Evolutionary conservation across 768 basidiomycete genomes (phyloP), one percentile per base, ranked within the genome.

Genomic region (Rhodotorula paludigena): DNA sequence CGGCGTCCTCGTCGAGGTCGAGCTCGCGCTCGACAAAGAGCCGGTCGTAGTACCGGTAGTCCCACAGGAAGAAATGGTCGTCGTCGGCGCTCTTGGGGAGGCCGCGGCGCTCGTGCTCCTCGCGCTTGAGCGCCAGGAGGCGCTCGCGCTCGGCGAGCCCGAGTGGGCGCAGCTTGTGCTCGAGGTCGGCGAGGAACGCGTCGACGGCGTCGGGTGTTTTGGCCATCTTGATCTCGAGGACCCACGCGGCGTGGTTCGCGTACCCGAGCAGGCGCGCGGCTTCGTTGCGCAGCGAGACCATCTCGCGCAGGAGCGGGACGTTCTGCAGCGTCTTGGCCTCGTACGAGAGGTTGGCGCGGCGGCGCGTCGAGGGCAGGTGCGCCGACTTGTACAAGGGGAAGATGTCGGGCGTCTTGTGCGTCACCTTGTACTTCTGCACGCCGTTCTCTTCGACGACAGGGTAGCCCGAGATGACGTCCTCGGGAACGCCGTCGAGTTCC

Each of bases 371-470:
- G 0, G 89, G 85, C 70, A 82, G 83, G 68, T 85, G 82, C 4
- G 90, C 89, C 64, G 84, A 88, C 84, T 90, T 89, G 80, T 88
- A 89, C 56, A 91, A 51, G 1, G 89, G 89, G 79, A 86, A 84
- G 72, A 89, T 87, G 73, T 90, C 89, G 3, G 88, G 88, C 0
- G 88, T 88, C 79, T 89, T 90, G 82, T 83, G 89, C 1, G 89
- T 88, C 44, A 89, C 86, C 69, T 77, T 81, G 39, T 68, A 71
- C 36, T 66, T 73, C 20, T 79, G 84, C 23, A n/a, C 55, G 28
- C 69, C 69, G 23, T 23, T 38, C 38, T 55, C 85, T 1, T 81
- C 83, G 51, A 84, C 84, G 75, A 87, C 88, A 35, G 81, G 81
- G 76, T 86, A 92, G 12, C 90, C 90, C 28, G 86, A 86, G 32